Evolutionary conservation across 176 grass and related monocot genomes (phyloP).

Genomic region (Microstegium vimineum): DNA sequence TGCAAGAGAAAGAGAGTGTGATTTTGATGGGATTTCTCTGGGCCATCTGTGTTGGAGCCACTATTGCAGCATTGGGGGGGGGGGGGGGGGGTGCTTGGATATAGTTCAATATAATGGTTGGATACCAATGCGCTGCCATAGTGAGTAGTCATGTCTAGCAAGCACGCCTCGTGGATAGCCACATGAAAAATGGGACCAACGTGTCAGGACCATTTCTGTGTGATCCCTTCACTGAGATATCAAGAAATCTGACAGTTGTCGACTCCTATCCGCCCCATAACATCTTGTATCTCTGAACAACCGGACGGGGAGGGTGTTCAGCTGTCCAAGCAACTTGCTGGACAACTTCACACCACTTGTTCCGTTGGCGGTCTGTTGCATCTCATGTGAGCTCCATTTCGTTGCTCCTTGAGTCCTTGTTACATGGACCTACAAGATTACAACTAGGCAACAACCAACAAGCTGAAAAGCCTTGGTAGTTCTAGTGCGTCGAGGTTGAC

Average conservation of each 20-base stretch:
- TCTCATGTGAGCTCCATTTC: constrained; percentile 9
- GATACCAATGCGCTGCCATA: constrained; percentile 1
- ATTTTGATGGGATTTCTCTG: background rate
- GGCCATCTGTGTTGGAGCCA: constrained; percentile 19
- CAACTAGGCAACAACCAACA: background rate
- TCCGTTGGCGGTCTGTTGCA: background rate
- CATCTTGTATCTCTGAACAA: background rate
- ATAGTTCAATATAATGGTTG: background rate
- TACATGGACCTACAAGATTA: background rate
- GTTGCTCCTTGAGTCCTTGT: background rate
- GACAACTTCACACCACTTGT: background rate
- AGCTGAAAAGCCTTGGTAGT: background rate
- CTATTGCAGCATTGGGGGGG: background rate
- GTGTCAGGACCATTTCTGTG: background rate
- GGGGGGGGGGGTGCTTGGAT: no score
- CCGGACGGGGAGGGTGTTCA: background rate
- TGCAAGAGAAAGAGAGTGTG: background rate
- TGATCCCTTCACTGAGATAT: background rate
- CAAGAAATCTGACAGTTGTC: background rate
- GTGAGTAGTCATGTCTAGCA: background rate
- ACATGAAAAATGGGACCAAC: background rate
- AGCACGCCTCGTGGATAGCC: background rate
- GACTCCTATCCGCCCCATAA: background rate
- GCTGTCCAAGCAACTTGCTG: background rate
- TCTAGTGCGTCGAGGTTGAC: no score